Base-by-base conservation (phyloP, 805 yeast genomes). In the Peterozyma toletana region DNA sequence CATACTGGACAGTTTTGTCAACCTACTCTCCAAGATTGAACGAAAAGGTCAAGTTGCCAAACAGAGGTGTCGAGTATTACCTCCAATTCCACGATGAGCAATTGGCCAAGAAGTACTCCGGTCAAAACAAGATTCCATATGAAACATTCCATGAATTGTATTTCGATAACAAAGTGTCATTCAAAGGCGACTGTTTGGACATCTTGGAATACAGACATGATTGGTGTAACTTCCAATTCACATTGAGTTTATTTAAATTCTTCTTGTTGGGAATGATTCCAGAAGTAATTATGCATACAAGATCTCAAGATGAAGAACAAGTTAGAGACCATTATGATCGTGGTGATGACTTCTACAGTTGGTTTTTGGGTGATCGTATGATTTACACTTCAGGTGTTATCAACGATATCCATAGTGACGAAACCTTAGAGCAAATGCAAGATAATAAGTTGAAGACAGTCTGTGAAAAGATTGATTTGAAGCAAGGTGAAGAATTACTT, bases 311-410 rank as follows among this genome's bases (percentile, higher is more conserved):
- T 62, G 96, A 88, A 70, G 96, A 88, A 67, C 96, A 88, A 67
- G 96, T 88, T 45, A 80, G 96, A 66, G 96, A 85, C 58, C 96
- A 88, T 68, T 88, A 88, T 64, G 96, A 89, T 71, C 85, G 96
- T 55, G 96, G 96, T 64, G 96, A 88, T 60, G 96, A 89, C 66
- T 88, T 88, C 66, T 89, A 89, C 76, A 68, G 89, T 44, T 88
- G 95, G 95, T 88, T 88, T 71, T 71, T 88, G 54, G 96, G 96
- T 48, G 93, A 95, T 50, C 80, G 96, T 66, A 88, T 88, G 96
- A 75, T 89, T 62, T 89, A 88, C 70, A 89, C 96, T 33, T 80
- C 91, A 17, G 96, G 96, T 59, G 69, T 86, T 43, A 80, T 89
- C 57, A 61, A 78, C 49, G 95, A 88, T 62, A 83, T 80, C 56